Percentiles rank a stretch among this genome's conserved stretches.
These are phyloP conservation scores for Sordaria brevicollis DNA, from an alignment of 495 filamentous ascomycete species.

Conservation along the genomic window DNA sequence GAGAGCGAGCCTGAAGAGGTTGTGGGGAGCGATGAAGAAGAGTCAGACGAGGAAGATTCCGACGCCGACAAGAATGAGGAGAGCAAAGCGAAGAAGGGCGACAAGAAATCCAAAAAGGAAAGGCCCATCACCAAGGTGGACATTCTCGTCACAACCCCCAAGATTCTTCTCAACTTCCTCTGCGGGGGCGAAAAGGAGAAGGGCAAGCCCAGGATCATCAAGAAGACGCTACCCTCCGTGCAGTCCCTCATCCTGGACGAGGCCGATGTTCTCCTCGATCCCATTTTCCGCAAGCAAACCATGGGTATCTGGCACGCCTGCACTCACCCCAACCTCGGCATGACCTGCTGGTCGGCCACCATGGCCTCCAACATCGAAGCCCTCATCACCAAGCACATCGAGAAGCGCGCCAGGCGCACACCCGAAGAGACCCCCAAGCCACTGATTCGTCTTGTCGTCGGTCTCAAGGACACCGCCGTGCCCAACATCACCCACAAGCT, in stretches of 20 bases:
- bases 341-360: conserved; percentile 88
- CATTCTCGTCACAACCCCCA: conserved; percentile 81
- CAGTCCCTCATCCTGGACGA: conserved; percentile 76
- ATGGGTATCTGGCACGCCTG: conserved; percentile 76
- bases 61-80: conserved; percentile 23
- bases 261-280: conserved; percentile 88
- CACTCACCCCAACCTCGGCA: conserved; percentile 51
- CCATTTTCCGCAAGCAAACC: conserved; percentile 83
- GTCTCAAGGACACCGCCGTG: conserved; percentile 88
- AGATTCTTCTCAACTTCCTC: conserved; percentile 65
- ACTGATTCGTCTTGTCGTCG: conserved; percentile 77
- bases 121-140: conserved; percentile 56
- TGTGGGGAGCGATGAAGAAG: conserved; percentile 15
- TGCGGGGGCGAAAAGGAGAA: conserved; percentile 26
- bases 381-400: conserved; percentile 43
- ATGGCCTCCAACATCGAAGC: conserved; percentile 90
- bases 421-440: conserved; percentile 27
- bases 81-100: not conserved
- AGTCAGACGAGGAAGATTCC: conserved; percentile 27
- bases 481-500: conserved; percentile 85
- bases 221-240: conserved; percentile 50
- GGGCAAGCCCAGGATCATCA: conserved; percentile 21
- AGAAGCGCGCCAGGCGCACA: conserved; percentile 48
- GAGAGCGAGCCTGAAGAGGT: conserved; percentile 19
- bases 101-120: conserved; percentile 9